These are phyloP conservation scores for Primulina tabacum DNA, from an alignment of 257 asterid species.

Conservation along the genomic window DNA sequence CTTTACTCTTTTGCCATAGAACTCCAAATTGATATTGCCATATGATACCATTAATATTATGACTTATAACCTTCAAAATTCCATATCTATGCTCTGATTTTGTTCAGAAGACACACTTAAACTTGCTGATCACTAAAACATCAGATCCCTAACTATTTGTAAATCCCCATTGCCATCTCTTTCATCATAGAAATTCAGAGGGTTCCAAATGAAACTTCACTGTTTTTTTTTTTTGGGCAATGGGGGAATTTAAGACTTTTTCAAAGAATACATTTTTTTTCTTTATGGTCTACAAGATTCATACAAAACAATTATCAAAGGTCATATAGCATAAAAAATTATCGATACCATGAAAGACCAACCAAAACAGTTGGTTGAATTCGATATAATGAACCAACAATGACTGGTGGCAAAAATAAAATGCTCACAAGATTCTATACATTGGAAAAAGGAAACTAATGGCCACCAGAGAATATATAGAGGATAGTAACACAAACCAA, in stretches of 20 bases:
- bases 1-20: neutral
- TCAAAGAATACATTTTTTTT: slow-evolving; percentile 1
- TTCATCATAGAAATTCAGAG: slow-evolving; percentile 1
- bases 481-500: slow-evolving; percentile 56
- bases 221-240: neutral
- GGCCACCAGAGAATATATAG: slow-evolving; percentile 17
- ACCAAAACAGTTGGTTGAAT: too few species aligned
- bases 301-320: neutral
- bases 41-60: neutral
- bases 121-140: neutral
- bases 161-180: slow-evolving; percentile 4
- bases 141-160: slow-evolving; percentile 2
- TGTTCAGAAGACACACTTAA: neutral
- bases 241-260: neutral
- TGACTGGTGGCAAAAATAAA: too few species aligned
- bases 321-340: neutral
- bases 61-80: neutral
- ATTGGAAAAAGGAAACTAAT: slow-evolving; percentile 1
- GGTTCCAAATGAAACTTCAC: neutral
- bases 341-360: too few species aligned
- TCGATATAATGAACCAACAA: too few species aligned
- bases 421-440: slow-evolving; percentile 10
- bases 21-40: neutral
- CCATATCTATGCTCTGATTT: slow-evolving; percentile 1
- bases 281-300: slow-evolving; percentile 12